Base-by-base conservation (phyloP, 805 yeast species). In the Spathaspora passalidarum region DNA sequence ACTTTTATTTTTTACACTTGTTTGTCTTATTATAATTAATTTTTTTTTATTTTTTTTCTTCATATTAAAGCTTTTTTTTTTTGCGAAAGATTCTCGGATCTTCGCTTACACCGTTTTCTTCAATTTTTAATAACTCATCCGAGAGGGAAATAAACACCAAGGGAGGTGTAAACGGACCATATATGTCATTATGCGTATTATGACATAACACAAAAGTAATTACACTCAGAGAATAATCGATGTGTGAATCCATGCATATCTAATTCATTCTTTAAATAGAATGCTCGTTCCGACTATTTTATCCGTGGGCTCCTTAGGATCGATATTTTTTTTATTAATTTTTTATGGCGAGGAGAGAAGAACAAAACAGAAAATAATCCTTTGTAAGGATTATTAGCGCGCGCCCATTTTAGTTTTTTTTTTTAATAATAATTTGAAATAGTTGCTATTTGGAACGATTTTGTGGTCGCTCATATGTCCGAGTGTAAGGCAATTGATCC, bases 81-180 rank as follows among this genome's bases (percentile, higher is more conserved):
- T 29, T 29, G 34, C 10, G 16, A 29, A 29, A 13, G 4, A 11
- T 29, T 29, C 34, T 29, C 34, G n/a, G 34, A 29, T 29, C 34
- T 29, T 29, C 34, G 34, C 34, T 29, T 29, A 29, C 34, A 29
- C n/a, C n/a, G n/a, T n/a, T n/a, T n/a, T n/a, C n/a, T n/a, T 25
- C 8, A 25, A 25, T 4, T 11, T 25, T 25, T 7, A 25, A 25
- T 25, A 29, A 29, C 13, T 29, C 13, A 17, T 6, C 14, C 16
- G 17, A 13, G 14, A 29, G 25, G 9, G 9, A 9, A 22, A 29
- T 7, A 29, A 11, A 13, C 17, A 10, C 14, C 34, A 29, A 29
- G 34, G 34, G 34, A 29, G 34, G 14, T 29, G 4, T 14, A 29
- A 29, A 4, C 34, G 34, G 9, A 7, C 6, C 25, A 22, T 7